Base-by-base conservation (phyloP, 1,284 basidiomycete genomes). In the Heterobasidion parviporum region DNA sequence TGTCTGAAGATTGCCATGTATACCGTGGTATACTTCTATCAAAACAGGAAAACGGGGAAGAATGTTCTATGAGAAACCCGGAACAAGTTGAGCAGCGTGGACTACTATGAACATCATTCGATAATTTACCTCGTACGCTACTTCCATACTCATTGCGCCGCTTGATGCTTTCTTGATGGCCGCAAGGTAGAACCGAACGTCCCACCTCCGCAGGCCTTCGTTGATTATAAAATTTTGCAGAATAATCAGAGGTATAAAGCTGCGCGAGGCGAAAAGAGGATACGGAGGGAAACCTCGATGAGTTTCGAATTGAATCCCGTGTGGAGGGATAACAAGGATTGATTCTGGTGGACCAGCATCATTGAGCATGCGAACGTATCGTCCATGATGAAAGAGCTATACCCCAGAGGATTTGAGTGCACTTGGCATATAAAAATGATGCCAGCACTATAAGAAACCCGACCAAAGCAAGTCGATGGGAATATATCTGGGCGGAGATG, bases 271-370 rank as follows among this genome's bases (percentile, higher is more conserved):
- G 48, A 71, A 70, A 5, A 85, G 61, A 3, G 78, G 68, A 36
- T 76, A 58, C 18, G 69, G 66, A 6, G 76, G 74, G 35, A 83
- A 65, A 1, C 86, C 87, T 54, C 77, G 71, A 65, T 81, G 79
- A 0, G 82, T 83, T 68, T 90, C 85, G 1, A 90, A 67, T 63
- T 90, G 88, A 38, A 91, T 70, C 12, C 89, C 88, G 56, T 85
- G 78, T 0, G 75, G 71, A 14, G 83, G 83, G 49, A 89, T 65
- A 20, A 86, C 72, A 44, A 89, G 67, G 4, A 90, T 70, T 33
- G 86, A 87, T 70, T 91, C 89, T 90, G 55, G 36, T 35, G n/a
- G 8, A 43, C 16, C 45, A 55, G 12, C 8, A 32, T 55, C 9
- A 46, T 16, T 43, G 32, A 14, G 20, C 36, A 26, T 26, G 43